Base-by-base conservation (phyloP, 768 basidiomycete genomes). In the Tremella fuciformis region DNA sequence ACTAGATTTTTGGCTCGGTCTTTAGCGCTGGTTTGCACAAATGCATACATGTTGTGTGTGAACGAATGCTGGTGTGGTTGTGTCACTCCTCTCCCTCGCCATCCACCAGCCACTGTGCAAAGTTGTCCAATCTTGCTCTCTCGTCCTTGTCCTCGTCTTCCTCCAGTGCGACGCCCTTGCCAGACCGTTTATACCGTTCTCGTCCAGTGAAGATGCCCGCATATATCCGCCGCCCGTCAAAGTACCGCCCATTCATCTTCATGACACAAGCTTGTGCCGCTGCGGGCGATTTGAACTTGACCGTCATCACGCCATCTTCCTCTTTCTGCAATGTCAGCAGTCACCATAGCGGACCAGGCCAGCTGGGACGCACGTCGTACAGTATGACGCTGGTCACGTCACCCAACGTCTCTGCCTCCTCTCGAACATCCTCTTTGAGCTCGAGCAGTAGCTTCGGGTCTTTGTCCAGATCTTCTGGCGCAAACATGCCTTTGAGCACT, bases 241-340 rank as follows among this genome's bases (percentile, higher is more conserved):
- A 98, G 77, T 85, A 96, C 40, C 93, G 82, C 8, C 89, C 89
- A 65, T 93, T 84, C 91, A 97, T 97, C 86, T 87, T 94, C 88
- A 91, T 59, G 18, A 99, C 80, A 68, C 94, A 99, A 3, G 91
- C 94, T 76, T 93, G 87, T 3, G 96, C 96, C 58, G 90, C 85
- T n/a, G 94, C 66, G 13, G 89, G 83, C 69, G 97, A 93, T 57
- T 85, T 85, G 80, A 97, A 99, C 67, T 97, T 96, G 62, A 98
- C 86, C 0, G 92, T 93, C 85, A 98, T 97, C 62, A 98, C 78
- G 2, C 96, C 94, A 38, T 94, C 91, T 34, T 84, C 78, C 76
- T 99, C 96, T 81, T 87, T 85, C 92, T 99, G 78, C 59, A 53
- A 11, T 11, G 11, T 66, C 57, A 38, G 24, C 46, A 29, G 25